phyloP scores from a whole-genome alignment of 805 yeast species.

The Zygosaccharomyces kombuchaensis region DNA sequence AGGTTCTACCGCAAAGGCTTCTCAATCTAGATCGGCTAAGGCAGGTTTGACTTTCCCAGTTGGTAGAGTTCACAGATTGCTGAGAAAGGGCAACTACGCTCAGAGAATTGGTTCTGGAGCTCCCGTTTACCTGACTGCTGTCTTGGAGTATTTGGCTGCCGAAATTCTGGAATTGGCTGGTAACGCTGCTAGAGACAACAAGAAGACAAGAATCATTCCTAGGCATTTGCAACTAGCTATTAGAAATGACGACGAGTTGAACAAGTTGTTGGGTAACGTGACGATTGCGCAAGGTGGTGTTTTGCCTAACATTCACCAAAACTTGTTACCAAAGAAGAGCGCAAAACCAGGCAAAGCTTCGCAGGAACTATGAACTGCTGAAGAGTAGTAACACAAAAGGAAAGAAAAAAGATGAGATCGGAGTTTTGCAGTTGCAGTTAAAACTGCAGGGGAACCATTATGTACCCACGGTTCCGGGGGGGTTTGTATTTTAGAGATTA shows the following conservation, averaged over 20 bases:
- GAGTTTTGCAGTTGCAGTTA: slow-evolving; percentile 1
- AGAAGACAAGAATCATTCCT: slow-evolving; percentile 96
- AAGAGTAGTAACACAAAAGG: neutral
- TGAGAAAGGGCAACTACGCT: slow-evolving; percentile 93
- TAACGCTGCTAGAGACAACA: slow-evolving; percentile 96
- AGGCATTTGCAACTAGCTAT: slow-evolving; percentile 96
- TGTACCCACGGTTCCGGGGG: neutral
- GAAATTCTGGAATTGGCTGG: slow-evolving; percentile 95
- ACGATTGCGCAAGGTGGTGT: slow-evolving; percentile 98
- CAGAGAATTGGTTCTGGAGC: slow-evolving; percentile 98
- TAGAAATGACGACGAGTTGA: slow-evolving; percentile 95
- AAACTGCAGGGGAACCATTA: neutral
- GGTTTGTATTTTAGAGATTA: slow-evolving; percentile 3
- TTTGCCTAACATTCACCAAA: slow-evolving; percentile 88
- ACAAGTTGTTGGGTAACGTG: slow-evolving; percentile 83
- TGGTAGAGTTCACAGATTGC: slow-evolving; percentile 93
- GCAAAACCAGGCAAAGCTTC: slow-evolving; percentile 52
- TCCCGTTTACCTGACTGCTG: slow-evolving; percentile 93
- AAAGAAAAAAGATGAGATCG: neutral
- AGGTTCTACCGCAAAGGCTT: slow-evolving; percentile 84
- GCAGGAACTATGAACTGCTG: slow-evolving; percentile 47
- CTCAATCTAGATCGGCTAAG: slow-evolving; percentile 93
- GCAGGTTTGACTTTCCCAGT: slow-evolving; percentile 98
- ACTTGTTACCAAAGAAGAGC: slow-evolving; percentile 73
- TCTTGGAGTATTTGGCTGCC: slow-evolving; percentile 90